These are phyloP conservation scores for Lentinula detonsa DNA, from an alignment of 768 basidiomycete species.

Conservation along the genomic window DNA sequence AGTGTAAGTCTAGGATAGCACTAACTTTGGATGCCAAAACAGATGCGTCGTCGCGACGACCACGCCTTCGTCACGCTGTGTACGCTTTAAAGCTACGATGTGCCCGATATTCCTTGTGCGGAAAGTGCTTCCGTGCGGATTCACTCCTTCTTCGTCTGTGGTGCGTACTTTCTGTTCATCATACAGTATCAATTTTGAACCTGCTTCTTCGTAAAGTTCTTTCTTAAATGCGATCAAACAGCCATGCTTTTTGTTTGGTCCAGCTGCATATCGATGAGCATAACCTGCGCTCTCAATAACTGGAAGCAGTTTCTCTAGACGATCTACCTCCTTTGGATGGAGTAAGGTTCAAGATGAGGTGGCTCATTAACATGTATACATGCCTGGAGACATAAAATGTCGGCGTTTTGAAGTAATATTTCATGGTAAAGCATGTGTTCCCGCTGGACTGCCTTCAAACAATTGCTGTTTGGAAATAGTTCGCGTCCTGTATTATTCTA, in stretches of 20 bases:
- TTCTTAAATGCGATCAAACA: slow-evolving; percentile 75
- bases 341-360: not conserved
- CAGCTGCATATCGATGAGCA: slow-evolving; percentile 56
- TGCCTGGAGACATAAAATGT: slow-evolving; percentile 87
- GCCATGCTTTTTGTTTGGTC: slow-evolving; percentile 77
- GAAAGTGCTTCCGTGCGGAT: slow-evolving; percentile 52
- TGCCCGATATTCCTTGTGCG: slow-evolving; percentile 77
- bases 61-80: slow-evolving; percentile 42
- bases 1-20: slow-evolving; percentile 16
- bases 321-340: slow-evolving; percentile 74
- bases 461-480: slow-evolving; percentile 80
- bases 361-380: slow-evolving; percentile 5
- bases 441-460: slow-evolving; percentile 69
- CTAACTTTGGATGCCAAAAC: slow-evolving; percentile 85
- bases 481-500: slow-evolving; percentile 50
- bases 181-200: slow-evolving; percentile 51
- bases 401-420: slow-evolving; percentile 64
- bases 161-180: slow-evolving; percentile 55
- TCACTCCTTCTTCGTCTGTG: slow-evolving; percentile 23
- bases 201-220: slow-evolving; percentile 39
- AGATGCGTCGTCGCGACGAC: slow-evolving; percentile 87
- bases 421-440: slow-evolving; percentile 74
- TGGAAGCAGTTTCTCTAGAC: slow-evolving; percentile 67
- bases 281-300: slow-evolving; percentile 62
- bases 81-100: slow-evolving; percentile 57